A percentile compares a stretch with the other conserved stretches of the same genome.
Conservation (phyloP, 2,329 filamentous ascomycete genomes). For the Tothia fuscella region DNA sequence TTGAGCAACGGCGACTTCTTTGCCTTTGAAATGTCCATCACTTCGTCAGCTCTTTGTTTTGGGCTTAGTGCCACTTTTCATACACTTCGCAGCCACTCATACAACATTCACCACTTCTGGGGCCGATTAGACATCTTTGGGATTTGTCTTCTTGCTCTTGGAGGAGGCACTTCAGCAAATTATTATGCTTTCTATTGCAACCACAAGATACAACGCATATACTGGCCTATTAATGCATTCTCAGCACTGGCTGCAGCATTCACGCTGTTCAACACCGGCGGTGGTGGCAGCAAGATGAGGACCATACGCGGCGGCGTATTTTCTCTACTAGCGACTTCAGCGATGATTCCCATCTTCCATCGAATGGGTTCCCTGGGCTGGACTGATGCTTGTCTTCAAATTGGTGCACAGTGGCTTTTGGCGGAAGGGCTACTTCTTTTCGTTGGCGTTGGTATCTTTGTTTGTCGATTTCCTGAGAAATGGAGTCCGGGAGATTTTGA, state of each 20-base stretch:
- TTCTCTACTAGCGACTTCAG: too few relatives aligned
- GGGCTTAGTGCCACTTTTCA: slow-evolving; percentile 60
- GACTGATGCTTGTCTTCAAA: too few relatives aligned
- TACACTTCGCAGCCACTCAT: slow-evolving; percentile 73
- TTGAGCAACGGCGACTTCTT: slow-evolving; percentile 27
- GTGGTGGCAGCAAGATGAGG: not conserved
- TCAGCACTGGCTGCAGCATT: not conserved
- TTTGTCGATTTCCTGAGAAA: slow-evolving; percentile 70
- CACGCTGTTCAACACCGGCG: slow-evolving; percentile 44
- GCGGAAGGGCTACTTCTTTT: slow-evolving; percentile 70
- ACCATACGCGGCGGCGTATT: slow-evolving; percentile 4
- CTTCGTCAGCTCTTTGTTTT: too few relatives aligned
- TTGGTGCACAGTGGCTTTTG: too few relatives aligned
- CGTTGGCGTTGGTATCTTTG: slow-evolving; percentile 70
- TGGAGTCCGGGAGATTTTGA: slow-evolving; percentile 63
- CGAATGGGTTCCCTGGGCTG: too few relatives aligned
- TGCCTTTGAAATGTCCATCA: slow-evolving; percentile 24
- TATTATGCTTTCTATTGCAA: slow-evolving; percentile 8
- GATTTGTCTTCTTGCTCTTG: slow-evolving; percentile 4
- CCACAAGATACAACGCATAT: slow-evolving; percentile 4
- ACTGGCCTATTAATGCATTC: not conserved
- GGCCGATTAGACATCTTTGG: slow-evolving; percentile 3
- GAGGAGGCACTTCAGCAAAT: slow-evolving; percentile 4
- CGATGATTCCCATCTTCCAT: too few relatives aligned
- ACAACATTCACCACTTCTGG: slow-evolving; percentile 47